Evolutionary conservation across 495 filamentous ascomycete species (phyloP).

Genomic region (Aspergillus bertholletiae): DNA sequence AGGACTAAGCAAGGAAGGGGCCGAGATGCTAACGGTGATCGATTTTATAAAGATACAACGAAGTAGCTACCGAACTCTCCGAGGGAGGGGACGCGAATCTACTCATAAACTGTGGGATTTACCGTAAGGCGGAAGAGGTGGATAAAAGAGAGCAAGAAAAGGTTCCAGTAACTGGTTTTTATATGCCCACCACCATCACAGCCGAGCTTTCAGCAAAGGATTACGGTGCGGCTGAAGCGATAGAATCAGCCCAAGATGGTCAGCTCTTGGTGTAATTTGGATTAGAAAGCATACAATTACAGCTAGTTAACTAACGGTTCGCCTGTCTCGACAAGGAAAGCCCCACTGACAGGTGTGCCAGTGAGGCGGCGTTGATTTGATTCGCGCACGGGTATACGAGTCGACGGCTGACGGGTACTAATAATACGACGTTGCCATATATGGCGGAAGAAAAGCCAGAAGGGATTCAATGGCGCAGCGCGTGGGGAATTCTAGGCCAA

Average conservation of each 20-base stretch:
- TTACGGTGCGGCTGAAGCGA: conserved; percentile 10
- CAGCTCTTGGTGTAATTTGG: neutral
- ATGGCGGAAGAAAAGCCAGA: neutral
- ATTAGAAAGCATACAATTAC: neutral
- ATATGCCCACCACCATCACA: neutral
- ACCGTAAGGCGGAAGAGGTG: neutral
- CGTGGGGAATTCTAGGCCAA: conserved; percentile 8
- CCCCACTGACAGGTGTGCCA: conserved; percentile 11
- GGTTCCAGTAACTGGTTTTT: neutral
- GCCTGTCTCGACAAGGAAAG: neutral
- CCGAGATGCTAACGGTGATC: neutral
- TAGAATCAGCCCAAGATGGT: conserved; percentile 5
- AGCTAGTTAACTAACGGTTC: too few species aligned
- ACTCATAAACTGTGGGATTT: neutral
- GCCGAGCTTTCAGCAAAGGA: neutral
- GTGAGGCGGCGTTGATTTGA: neutral
- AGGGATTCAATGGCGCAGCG: neutral
- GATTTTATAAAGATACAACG: neutral
- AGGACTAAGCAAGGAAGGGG: neutral
- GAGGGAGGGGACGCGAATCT: neutral
- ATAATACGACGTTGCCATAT: neutral
- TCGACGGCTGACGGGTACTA: neutral
- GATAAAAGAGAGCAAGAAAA: neutral
- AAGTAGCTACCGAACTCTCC: neutral
- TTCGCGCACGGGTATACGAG: conserved; percentile 4